Conservation (phyloP, 805 yeast genomes). For the Metschnikowia amazonensis region DNA sequence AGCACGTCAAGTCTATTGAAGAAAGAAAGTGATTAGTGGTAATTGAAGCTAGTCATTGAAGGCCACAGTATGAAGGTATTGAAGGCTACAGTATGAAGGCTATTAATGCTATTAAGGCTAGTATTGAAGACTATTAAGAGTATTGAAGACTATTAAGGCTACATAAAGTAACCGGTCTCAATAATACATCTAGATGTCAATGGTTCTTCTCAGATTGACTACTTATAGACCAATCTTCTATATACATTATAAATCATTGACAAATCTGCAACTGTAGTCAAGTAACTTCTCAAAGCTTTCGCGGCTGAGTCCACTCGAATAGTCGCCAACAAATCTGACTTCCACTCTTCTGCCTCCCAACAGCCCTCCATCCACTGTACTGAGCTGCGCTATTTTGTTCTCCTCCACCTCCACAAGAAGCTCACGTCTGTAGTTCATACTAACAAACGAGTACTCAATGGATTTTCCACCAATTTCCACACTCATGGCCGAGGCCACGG, state of each 20-base stretch:
- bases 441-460: slow-evolving; percentile 44
- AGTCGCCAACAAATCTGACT: slow-evolving; percentile 17
- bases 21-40: slow-evolving; percentile 27
- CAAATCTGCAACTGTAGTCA: slow-evolving; percentile 19
- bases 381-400: slow-evolving; percentile 36
- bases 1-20: slow-evolving; percentile 64
- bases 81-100: too few species aligned
- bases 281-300: slow-evolving; percentile 25
- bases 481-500: slow-evolving; percentile 38
- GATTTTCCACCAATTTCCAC: slow-evolving; percentile 35
- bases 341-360: slow-evolving; percentile 54
- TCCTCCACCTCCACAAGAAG: slow-evolving; percentile 39
- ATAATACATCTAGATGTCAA: too few species aligned
- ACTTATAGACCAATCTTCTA: too few species aligned
- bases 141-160: too few species aligned
- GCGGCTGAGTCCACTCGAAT: slow-evolving; percentile 14
- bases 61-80: too few species aligned
- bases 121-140: too few species aligned
- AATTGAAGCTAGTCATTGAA: too few species aligned
- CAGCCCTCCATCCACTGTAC: slow-evolving; percentile 53
- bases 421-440: slow-evolving; percentile 42
- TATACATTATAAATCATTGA: slow-evolving; percentile 15
- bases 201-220: too few species aligned
- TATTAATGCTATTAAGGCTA: too few species aligned
- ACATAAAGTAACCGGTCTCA: too few species aligned